Conservation (phyloP, 495 filamentous ascomycete genomes). For the Penicillium taxi region DNA sequence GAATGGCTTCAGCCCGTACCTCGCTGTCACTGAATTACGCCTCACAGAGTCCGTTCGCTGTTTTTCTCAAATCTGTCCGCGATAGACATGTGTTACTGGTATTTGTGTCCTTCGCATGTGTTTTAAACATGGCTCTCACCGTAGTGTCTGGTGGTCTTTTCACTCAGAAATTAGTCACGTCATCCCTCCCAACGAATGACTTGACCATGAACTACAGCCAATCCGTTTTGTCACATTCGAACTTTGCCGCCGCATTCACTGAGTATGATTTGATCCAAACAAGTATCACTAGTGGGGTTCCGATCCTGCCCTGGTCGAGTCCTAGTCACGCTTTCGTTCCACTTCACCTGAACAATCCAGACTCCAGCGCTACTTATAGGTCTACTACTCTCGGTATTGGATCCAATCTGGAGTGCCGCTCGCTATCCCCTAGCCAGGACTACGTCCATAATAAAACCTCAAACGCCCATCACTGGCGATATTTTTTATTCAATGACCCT, state of each 20-base stretch:
- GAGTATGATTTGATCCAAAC: conserved; percentile 37
- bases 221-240: conserved; percentile 24
- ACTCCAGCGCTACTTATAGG: conserved; percentile 22
- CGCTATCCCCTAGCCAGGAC: conserved; percentile 13
- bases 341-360: conserved; percentile 16
- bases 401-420: conserved; percentile 20
- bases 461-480: conserved; percentile 23
- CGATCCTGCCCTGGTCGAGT: conserved; percentile 32
- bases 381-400: conserved; percentile 30
- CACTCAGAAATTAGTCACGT: conserved; percentile 27
- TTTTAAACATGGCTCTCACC: conserved; percentile 29
- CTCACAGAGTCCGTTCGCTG: conserved; percentile 29
- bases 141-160: conserved; percentile 34
- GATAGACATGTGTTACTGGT: conserved; percentile 26
- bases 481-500: conserved; percentile 18
- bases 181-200: conserved; percentile 18
- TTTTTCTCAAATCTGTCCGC: conserved; percentile 27
- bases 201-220: conserved; percentile 30
- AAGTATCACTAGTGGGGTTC: conserved; percentile 32
- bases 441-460: conserved; percentile 10
- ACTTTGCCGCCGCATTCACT: conserved; percentile 34
- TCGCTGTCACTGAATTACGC: conserved; percentile 35
- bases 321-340: conserved; percentile 32
- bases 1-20: conserved; percentile 21
- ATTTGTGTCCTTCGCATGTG: conserved; percentile 29